Conservation (phyloP, 1,284 basidiomycete genomes). For the Schizopora paradoxa region DNA sequence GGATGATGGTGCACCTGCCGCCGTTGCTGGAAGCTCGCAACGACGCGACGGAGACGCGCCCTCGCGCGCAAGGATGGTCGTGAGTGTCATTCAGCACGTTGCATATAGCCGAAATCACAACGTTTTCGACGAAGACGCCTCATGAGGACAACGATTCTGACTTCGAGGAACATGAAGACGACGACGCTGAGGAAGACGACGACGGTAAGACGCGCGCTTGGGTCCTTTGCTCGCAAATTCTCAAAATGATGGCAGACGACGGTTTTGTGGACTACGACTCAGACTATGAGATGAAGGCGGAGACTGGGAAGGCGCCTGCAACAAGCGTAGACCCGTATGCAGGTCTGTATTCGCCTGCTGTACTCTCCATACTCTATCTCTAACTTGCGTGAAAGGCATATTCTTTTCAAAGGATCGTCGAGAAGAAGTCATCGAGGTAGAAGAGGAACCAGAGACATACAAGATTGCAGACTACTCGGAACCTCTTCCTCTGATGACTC, state of each 20-base stretch:
- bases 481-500: slow-evolving; percentile 65
- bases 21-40: slow-evolving; percentile 22
- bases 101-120: background rate
- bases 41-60: slow-evolving; percentile 26
- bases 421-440: slow-evolving; percentile 81
- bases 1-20: slow-evolving; percentile 25
- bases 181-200: slow-evolving; percentile 39
- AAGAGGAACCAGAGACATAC: slow-evolving; percentile 65
- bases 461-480: slow-evolving; percentile 41
- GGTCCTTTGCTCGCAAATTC: slow-evolving; percentile 12
- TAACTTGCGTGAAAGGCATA: slow-evolving; percentile 47
- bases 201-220: slow-evolving; percentile 37
- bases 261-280: slow-evolving; percentile 75
- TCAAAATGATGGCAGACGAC: slow-evolving; percentile 32
- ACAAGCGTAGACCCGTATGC: slow-evolving; percentile 78
- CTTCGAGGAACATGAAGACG: slow-evolving; percentile 36
- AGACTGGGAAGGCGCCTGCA: slow-evolving; percentile 31
- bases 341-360: slow-evolving; percentile 36
- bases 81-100: slow-evolving; percentile 10
- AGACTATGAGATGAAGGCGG: slow-evolving; percentile 51
- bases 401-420: slow-evolving; percentile 89
- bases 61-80: slow-evolving; percentile 22
- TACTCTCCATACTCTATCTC: slow-evolving; percentile 4
- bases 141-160: slow-evolving; percentile 38
- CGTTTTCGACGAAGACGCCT: slow-evolving; percentile 42